Conservation (phyloP, 495 filamentous ascomycete genomes). For the Podospora pseudoanserina region DNA sequence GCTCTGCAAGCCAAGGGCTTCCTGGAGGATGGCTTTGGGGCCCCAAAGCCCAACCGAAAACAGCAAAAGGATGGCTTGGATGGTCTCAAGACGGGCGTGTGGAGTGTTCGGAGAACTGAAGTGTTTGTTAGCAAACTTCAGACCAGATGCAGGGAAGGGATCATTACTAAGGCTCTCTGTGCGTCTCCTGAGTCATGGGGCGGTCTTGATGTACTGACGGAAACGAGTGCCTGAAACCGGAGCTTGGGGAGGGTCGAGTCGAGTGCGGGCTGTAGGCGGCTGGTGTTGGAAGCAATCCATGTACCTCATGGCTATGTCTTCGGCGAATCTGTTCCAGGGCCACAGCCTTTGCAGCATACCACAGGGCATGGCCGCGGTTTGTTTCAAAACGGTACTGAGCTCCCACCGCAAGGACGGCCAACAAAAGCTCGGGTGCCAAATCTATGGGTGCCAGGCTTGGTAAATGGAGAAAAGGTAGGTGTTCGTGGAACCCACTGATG, state of each 20-base stretch:
- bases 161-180: constrained; percentile 50
- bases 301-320: constrained; percentile 50
- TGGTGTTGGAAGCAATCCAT: constrained; percentile 46
- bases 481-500: constrained; percentile 63
- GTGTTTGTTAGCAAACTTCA: constrained; percentile 22
- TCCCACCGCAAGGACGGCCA: constrained; percentile 63
- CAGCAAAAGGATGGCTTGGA: constrained; percentile 53
- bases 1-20: constrained; percentile 53
- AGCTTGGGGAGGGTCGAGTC: constrained; percentile 48
- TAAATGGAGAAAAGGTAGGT: constrained; percentile 66
- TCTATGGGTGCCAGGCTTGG: constrained; percentile 56
- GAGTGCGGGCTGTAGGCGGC: constrained; percentile 51
- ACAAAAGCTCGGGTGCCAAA: constrained; percentile 54
- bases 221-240: constrained; percentile 49
- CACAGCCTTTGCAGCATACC: constrained; percentile 60
- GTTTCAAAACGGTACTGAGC: constrained; percentile 70
- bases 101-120: constrained; percentile 47
- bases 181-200: constrained; percentile 50
- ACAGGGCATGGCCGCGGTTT: constrained; percentile 62
- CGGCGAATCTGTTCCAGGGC: constrained; percentile 51
- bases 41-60: constrained; percentile 58
- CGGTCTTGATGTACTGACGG: constrained; percentile 49
- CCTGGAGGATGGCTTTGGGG: constrained; percentile 53
- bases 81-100: constrained; percentile 53
- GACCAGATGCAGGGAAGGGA: constrained; percentile 4